Evolutionary conservation across 75 land plant species (phyloP).

Genomic region (Cupressus sempervirens): DNA sequence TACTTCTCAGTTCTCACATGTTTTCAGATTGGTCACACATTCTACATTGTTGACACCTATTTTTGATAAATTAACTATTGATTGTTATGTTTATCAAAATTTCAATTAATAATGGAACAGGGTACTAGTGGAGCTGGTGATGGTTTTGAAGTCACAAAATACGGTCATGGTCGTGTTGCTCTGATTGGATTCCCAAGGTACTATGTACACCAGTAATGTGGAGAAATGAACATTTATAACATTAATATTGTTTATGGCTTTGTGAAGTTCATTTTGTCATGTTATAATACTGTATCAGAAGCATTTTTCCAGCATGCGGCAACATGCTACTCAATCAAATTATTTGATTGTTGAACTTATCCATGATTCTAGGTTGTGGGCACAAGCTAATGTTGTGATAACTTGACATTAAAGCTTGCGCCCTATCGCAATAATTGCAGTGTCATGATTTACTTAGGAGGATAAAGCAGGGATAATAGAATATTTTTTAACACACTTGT

Average conservation of each 20-base stretch:
- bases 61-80: constrained; percentile 2
- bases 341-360: neutral
- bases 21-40: neutral
- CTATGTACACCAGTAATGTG: neutral
- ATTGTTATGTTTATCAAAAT: neutral
- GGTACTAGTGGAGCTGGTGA: constrained; percentile 95
- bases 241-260: neutral
- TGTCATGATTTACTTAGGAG: neutral
- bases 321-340: neutral
- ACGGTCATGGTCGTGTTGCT: constrained; percentile 99
- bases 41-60: neutral
- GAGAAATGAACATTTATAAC: neutral
- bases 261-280: neutral
- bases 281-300: neutral
- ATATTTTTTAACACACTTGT: neutral
- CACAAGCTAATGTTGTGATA: neutral
- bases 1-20: neutral
- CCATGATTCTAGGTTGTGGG: neutral
- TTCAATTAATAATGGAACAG: constrained; percentile 26
- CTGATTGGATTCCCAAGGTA: constrained; percentile 98
- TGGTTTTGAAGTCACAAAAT: constrained; percentile 98
- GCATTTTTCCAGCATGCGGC: neutral
- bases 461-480: neutral
- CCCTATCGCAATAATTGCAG: neutral
- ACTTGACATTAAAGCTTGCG: neutral